A percentile compares a stretch with the other conserved stretches of the same genome.
Evolutionary conservation across 257 asterid genomes (phyloP).

Genomic region (Solanum pennellii): DNA sequence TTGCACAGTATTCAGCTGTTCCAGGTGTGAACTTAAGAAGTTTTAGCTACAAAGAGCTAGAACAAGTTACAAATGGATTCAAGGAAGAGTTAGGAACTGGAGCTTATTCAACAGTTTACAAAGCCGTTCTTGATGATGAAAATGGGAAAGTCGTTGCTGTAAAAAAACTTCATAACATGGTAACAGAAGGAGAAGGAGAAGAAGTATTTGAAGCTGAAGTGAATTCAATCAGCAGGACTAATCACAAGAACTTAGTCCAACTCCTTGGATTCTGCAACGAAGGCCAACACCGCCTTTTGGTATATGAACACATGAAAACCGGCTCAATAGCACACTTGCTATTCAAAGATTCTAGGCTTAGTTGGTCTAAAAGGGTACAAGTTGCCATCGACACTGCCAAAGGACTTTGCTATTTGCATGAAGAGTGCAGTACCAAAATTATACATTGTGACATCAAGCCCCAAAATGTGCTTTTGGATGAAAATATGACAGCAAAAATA

Average conservation of each 20-base stretch:
- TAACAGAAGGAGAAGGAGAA: background rate
- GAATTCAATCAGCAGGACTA: constrained; percentile 18
- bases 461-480: background rate
- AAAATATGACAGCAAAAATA: background rate
- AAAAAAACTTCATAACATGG: constrained; percentile 15
- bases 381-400: constrained; percentile 16
- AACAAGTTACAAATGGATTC: background rate
- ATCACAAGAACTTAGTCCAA: constrained; percentile 29
- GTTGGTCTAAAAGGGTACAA: constrained; percentile 16
- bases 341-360: constrained; percentile 6
- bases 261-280: constrained; percentile 22
- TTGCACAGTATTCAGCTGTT: background rate
- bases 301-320: constrained; percentile 20
- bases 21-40: background rate
- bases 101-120: background rate
- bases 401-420: constrained; percentile 29
- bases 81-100: background rate
- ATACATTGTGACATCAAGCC: constrained; percentile 8
- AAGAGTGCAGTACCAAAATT: constrained; percentile 27
- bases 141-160: constrained; percentile 5
- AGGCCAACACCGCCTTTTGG: constrained; percentile 9
- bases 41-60: background rate
- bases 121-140: background rate
- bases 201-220: constrained; percentile 25
- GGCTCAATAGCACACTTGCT: constrained; percentile 15